Conservation (phyloP, 2,329 filamentous ascomycete species). For the Bipolaris sorokiniana region DNA sequence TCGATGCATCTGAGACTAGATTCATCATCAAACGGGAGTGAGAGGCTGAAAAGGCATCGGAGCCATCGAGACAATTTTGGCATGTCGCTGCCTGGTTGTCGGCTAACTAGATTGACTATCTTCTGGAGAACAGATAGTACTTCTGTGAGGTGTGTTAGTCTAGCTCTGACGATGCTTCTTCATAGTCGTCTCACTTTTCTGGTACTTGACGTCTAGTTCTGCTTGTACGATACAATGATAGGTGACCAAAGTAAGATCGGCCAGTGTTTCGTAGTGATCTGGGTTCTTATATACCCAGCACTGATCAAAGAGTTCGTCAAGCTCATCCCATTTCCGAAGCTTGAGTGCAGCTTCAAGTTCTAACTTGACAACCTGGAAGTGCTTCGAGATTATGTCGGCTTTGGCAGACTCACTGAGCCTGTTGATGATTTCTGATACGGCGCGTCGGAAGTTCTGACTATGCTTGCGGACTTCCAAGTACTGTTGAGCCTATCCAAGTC, state of each 20-base stretch:
- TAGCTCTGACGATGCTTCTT: slow-evolving; percentile 30
- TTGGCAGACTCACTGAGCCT: slow-evolving; percentile 54
- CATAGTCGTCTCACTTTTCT: slow-evolving; percentile 30
- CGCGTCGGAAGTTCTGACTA: slow-evolving; percentile 62
- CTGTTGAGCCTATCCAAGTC: slow-evolving; percentile 60
- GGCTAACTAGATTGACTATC: slow-evolving; percentile 73
- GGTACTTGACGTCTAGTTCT: slow-evolving; percentile 37
- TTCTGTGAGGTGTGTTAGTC: slow-evolving; percentile 27
- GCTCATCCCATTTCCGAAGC: slow-evolving; percentile 70
- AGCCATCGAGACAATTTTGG: slow-evolving; percentile 75
- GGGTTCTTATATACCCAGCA: slow-evolving; percentile 46
- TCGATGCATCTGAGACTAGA: slow-evolving; percentile 67
- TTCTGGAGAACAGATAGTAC: slow-evolving; percentile 59
- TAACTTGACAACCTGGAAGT: slow-evolving; percentile 72
- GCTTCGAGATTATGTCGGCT: slow-evolving; percentile 65
- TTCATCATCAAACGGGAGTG: slow-evolving; percentile 63
- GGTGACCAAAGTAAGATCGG: slow-evolving; percentile 55
- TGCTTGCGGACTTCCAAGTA: slow-evolving; percentile 69
- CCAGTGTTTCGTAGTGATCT: slow-evolving; percentile 54
- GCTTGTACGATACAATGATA: slow-evolving; percentile 46
- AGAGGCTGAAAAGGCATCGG: slow-evolving; percentile 74
- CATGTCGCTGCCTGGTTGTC: slow-evolving; percentile 62
- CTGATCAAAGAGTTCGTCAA: slow-evolving; percentile 65
- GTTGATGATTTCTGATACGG: slow-evolving; percentile 48
- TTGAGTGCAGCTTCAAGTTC: slow-evolving; percentile 78